Percentiles rank a stretch among this genome's conserved stretches.
These are phyloP conservation scores for Thecaphora frezii DNA, from an alignment of 1,284 basidiomycete genomes.

Conservation along the genomic window DNA sequence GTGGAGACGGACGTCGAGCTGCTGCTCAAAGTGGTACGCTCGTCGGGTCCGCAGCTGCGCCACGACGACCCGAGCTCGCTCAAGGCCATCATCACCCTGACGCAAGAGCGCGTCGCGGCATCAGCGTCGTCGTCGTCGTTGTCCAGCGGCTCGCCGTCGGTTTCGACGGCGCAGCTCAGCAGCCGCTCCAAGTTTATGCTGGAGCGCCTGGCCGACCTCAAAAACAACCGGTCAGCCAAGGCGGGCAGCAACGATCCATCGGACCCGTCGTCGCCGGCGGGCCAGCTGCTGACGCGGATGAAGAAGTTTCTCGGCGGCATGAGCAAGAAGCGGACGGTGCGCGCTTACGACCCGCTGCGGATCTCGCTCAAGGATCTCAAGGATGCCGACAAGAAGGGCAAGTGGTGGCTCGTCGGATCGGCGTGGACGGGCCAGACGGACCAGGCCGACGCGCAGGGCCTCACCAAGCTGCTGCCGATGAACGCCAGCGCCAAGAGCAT, in stretches of 20 bases:
- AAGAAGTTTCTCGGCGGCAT: conserved; percentile 47
- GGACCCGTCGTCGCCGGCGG: conserved; percentile 14
- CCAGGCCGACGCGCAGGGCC: conserved; percentile 64
- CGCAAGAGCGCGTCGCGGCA: conserved; percentile 30
- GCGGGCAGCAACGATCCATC: conserved; percentile 9
- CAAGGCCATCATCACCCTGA: conserved; percentile 45
- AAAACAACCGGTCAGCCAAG: conserved; percentile 64
- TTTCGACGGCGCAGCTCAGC: not conserved
- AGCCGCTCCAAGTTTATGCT: conserved; percentile 56
- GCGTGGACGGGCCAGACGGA: conserved; percentile 93
- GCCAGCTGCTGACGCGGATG: conserved; percentile 33
- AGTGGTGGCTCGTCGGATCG: conserved; percentile 98
- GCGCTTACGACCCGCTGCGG: conserved; percentile 40
- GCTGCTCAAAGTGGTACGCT: conserved; percentile 76
- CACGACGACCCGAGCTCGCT: conserved; percentile 50
- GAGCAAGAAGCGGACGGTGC: conserved; percentile 42
- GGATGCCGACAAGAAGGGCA: conserved; percentile 81
- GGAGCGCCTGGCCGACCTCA: conserved; percentile 46
- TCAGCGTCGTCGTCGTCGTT: conserved; percentile 11
- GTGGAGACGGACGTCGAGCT: conserved; percentile 68
- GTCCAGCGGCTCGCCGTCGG: too few relatives aligned
- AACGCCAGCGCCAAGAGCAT: conserved; percentile 13
- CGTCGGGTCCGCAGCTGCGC: conserved; percentile 48
- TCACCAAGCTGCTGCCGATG: conserved; percentile 34
- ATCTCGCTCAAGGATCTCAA: conserved; percentile 73